Evolutionary conservation across 805 yeast genomes (phyloP).

Genomic region (Wilhelminamyces savonicus): DNA sequence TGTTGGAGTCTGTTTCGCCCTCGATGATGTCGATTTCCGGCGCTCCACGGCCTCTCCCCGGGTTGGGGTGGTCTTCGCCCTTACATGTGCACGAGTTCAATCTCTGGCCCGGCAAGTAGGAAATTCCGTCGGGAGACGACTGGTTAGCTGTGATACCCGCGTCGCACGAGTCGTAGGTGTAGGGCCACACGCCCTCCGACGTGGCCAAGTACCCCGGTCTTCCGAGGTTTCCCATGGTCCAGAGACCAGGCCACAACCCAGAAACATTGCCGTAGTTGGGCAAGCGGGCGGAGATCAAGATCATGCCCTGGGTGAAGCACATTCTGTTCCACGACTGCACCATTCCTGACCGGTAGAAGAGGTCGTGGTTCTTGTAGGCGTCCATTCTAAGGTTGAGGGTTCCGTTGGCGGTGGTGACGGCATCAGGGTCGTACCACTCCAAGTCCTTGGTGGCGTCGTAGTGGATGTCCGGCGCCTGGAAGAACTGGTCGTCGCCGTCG

Average conservation of each 20-base stretch:
- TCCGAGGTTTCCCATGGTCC: slow-evolving; percentile 34
- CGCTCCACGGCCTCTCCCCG: slow-evolving; percentile 33
- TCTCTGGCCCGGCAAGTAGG: slow-evolving; percentile 32
- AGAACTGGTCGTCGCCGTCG: slow-evolving; percentile 40
- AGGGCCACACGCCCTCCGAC: slow-evolving; percentile 36
- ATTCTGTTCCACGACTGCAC: slow-evolving; percentile 34
- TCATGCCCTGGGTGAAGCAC: slow-evolving; percentile 27
- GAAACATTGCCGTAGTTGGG: slow-evolving; percentile 25
- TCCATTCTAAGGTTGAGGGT: slow-evolving; percentile 30
- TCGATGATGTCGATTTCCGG: slow-evolving; percentile 24
- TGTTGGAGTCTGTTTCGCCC: slow-evolving; percentile 11
- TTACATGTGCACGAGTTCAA: slow-evolving; percentile 26
- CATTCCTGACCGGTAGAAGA: slow-evolving; percentile 35
- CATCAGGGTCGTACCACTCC: slow-evolving; percentile 42
- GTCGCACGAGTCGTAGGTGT: slow-evolving; percentile 31
- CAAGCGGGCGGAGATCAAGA: slow-evolving; percentile 22
- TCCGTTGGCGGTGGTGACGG: slow-evolving; percentile 34
- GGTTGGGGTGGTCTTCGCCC: slow-evolving; percentile 32
- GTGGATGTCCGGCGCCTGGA: slow-evolving; percentile 33
- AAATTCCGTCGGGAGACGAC: slow-evolving; percentile 33
- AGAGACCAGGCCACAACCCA: slow-evolving; percentile 35
- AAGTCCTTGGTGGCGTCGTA: slow-evolving; percentile 38
- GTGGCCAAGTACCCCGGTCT: slow-evolving; percentile 31
- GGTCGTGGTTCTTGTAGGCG: slow-evolving; percentile 29
- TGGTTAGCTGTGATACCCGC: slow-evolving; percentile 33